Evolutionary conservation across 805 yeast species (phyloP).

Genomic region (Wickerhamiella domercqiae): DNA sequence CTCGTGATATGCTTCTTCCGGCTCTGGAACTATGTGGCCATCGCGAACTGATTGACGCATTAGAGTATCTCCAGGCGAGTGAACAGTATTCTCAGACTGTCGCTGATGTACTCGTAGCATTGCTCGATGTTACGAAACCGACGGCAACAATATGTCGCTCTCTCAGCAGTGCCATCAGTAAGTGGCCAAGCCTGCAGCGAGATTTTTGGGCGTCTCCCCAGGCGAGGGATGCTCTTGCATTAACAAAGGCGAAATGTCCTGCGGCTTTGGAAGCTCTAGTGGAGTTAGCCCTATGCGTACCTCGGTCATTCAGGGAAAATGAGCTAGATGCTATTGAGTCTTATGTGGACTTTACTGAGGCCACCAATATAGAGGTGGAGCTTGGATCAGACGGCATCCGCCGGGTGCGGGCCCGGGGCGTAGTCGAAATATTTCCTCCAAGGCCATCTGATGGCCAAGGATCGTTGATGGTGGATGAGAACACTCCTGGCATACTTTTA

Average conservation of each 20-base stretch:
- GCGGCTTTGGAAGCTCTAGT: conserved; percentile 43
- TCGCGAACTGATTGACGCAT: background rate
- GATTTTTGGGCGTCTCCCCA: conserved; percentile 34
- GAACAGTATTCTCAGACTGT: conserved; percentile 14
- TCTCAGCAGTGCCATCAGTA: conserved; percentile 29
- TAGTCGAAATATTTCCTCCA: conserved; percentile 34
- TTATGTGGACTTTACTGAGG: background rate
- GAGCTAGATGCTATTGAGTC: conserved; percentile 27
- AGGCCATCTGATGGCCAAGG: conserved; percentile 34
- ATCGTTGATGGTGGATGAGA: conserved; percentile 32
- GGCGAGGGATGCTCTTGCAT: conserved; percentile 30
- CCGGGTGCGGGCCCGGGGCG: background rate
- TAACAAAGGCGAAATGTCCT: conserved; percentile 67
- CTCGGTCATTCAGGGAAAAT: conserved; percentile 10
- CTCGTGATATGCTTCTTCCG: conserved; percentile 4
- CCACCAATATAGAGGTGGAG: background rate
- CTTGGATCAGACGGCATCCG: background rate
- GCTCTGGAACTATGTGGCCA: conserved; percentile 5
- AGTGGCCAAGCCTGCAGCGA: conserved; percentile 32
- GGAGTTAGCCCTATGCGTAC: conserved; percentile 32
- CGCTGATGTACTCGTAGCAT: conserved; percentile 14
- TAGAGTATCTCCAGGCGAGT: background rate
- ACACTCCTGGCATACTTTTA: conserved; percentile 58
- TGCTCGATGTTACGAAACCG: conserved; percentile 9
- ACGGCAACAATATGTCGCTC: conserved; percentile 18